phyloP scores from a whole-genome alignment of 768 basidiomycete species.

The Lactarius trivialis region DNA sequence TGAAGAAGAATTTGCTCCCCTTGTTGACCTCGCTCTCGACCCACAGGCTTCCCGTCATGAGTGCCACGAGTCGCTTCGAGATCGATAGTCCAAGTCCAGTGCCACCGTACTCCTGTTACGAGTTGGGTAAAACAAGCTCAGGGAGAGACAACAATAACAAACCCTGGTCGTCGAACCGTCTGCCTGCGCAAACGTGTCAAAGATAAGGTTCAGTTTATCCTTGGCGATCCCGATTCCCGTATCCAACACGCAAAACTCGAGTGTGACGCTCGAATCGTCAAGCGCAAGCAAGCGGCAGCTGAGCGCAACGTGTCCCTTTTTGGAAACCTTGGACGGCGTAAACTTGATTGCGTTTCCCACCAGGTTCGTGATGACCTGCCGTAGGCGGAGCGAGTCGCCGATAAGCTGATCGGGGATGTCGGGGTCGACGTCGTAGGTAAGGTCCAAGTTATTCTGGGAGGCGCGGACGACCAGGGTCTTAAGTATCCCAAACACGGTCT shows the following conservation, averaged over 20 bases:
- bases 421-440: slow-evolving; percentile 93
- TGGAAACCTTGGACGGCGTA: slow-evolving; percentile 70
- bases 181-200: slow-evolving; percentile 98
- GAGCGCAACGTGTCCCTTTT: slow-evolving; percentile 86
- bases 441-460: slow-evolving; percentile 91
- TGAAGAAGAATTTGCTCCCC: slow-evolving; percentile 96
- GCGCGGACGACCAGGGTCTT: slow-evolving; percentile 98
- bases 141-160: slow-evolving; percentile 25
- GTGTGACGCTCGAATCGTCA: slow-evolving; percentile 77
- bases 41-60: slow-evolving; percentile 99
- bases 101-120: slow-evolving; percentile 94
- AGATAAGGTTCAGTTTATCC: slow-evolving; percentile 96
- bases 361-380: slow-evolving; percentile 93
- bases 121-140: too few relatives aligned
- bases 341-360: slow-evolving; percentile 98
- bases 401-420: slow-evolving; percentile 96
- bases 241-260: slow-evolving; percentile 97
- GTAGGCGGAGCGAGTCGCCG: slow-evolving; percentile 89
- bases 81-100: slow-evolving; percentile 96
- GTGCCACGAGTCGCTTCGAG: slow-evolving; percentile 90
- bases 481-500: slow-evolving; percentile 93
- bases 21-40: slow-evolving; percentile 91
- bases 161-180: slow-evolving; percentile 96
- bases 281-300: slow-evolving; percentile 73
- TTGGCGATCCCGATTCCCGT: slow-evolving; percentile 98